Conservation (phyloP, 345 rosid species). For the Clarkia xantiana region DNA sequence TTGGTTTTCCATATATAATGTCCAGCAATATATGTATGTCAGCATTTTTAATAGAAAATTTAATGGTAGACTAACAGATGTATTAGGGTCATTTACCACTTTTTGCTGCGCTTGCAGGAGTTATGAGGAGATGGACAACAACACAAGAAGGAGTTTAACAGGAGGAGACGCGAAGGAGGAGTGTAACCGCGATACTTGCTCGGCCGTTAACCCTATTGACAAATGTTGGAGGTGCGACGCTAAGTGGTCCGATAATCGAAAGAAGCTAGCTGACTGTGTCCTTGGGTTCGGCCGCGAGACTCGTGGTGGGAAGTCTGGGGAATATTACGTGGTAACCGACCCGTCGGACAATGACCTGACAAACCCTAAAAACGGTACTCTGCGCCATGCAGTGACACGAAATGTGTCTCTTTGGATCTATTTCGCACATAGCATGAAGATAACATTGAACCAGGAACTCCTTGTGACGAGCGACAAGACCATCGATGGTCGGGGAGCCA, state of each 20-base stretch:
- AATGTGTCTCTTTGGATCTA: conserved; percentile 35
- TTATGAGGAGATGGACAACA: conserved; percentile 1
- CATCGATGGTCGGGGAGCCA: conserved; percentile 64
- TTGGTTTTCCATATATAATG: no score
- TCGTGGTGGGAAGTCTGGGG: conserved; percentile 49
- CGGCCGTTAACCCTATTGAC: conserved; percentile 72
- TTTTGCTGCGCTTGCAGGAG: no score
- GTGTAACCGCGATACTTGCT: conserved; percentile 31
- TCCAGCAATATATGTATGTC: no score
- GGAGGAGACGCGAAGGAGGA: neutral
- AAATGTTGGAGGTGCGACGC: conserved; percentile 70
- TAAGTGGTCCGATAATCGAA: conserved; percentile 44
- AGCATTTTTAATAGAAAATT: no score
- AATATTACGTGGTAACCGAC: conserved; percentile 45
- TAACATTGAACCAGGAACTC: conserved; percentile 52
- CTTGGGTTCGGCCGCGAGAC: conserved; percentile 57
- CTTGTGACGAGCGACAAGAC: conserved; percentile 50
- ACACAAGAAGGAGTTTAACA: conserved; percentile 37
- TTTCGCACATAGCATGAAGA: conserved; percentile 45
- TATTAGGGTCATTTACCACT: no score
- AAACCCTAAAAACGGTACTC: conserved; percentile 46
- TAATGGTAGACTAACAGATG: no score
- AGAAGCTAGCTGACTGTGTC: conserved; percentile 38
- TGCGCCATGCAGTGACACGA: conserved; percentile 32
- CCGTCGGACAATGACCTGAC: conserved; percentile 38